Evolutionary conservation across 1,284 basidiomycete genomes (phyloP), one percentile per base, ranked within the genome.

Genomic region (Cutaneotrichosporon cavernicola): DNA sequence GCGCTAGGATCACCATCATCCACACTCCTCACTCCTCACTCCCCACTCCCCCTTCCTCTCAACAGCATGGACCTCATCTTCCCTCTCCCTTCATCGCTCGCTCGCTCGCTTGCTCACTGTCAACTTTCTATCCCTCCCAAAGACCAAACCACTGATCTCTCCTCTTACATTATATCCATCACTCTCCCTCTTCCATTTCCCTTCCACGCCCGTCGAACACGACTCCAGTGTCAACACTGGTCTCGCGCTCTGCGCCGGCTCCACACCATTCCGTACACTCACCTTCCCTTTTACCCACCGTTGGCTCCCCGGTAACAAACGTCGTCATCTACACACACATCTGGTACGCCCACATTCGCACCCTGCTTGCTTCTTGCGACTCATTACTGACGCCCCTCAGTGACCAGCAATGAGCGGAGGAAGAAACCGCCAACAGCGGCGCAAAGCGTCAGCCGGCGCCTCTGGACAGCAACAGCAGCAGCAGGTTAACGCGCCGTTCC

Each of bases 211-310:
- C 51, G 51, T 53, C 51, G 51, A 53, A 30, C 51, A 26, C 51
- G 51, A 53, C 14, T 31, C 51, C 51, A 32, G 51, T 53, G 31
- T 34, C 18, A 34, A 5, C 31, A 34, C 30, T 53, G 51, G 51
- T 53, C 51, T 53, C 51, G 51, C 51, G 51, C 51, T 53, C 51
- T 32, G 51, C 51, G 51, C 31, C 18, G 51, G 51, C 51, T 34
- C 13, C 26, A 10, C 9, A 31, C 18, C 30, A 30, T 31, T 34
- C 31, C 34, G 51, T 53, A 31, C 30, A 50, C 49, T 50, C 49
- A 50, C 22, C 49, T 50, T 50, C 49, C 26, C 49, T 50, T 50
- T 9, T 30, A 26, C 26, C 49, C 49, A 26, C 22, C 49, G 26
- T 50, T 30, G 43, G 43, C 43, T 36, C 34, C 7, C 16, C 43